Evolutionary conservation across 176 grass and related monocot species (phyloP).

Genomic region (Aegilops umbellulata): DNA sequence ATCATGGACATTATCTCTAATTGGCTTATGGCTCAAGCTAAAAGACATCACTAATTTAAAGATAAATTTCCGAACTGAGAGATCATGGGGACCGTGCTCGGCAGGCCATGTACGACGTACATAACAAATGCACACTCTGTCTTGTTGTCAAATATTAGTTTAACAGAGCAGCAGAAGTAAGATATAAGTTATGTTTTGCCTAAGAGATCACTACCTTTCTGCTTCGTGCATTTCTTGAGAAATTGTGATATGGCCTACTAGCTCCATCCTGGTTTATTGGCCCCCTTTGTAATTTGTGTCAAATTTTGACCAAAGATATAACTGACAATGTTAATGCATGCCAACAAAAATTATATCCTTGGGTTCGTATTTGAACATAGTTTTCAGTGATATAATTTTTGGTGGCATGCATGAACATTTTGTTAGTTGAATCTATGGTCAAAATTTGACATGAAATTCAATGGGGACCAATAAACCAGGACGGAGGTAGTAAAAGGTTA

Average conservation of each 20-base stretch:
- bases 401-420: no score
- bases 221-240: background rate
- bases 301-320: no score
- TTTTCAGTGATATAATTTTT: no score
- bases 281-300: no score
- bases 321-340: no score
- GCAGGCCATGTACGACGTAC: background rate
- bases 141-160: constrained; percentile 4
- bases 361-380: no score
- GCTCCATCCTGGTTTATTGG: no score
- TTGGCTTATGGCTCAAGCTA: background rate
- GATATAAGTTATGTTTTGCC: constrained; percentile 8
- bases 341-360: no score
- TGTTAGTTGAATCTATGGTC: no score
- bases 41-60: background rate
- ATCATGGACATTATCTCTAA: background rate
- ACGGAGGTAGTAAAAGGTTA: background rate
- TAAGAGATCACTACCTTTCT: background rate
- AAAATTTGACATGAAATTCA: no score
- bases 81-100: background rate
- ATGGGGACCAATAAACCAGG: no score
- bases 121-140: background rate
- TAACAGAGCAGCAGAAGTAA: background rate
- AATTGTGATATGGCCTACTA: background rate
- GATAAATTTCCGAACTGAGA: background rate